Evolutionary conservation across 345 rosid genomes (phyloP).

Genomic region (Luvunga scandens): DNA sequence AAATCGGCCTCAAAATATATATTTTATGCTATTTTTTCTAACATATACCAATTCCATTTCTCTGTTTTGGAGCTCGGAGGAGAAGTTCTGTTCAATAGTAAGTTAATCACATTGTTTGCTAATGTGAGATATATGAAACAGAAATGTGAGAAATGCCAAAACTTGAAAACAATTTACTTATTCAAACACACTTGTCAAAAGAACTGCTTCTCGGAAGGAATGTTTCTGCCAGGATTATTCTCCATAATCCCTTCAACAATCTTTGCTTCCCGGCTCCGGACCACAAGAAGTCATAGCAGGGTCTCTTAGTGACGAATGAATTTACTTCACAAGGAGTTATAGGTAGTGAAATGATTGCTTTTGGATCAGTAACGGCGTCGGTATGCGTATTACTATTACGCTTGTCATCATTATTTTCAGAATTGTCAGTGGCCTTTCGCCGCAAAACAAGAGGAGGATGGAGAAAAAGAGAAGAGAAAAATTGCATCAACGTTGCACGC

Average conservation of each 20-base stretch:
- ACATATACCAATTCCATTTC: slow-evolving; percentile 38
- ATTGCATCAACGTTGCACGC: slow-evolving; percentile 69
- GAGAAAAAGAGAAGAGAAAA: slow-evolving; percentile 84
- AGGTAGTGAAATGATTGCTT: slow-evolving; percentile 44
- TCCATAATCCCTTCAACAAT: slow-evolving; percentile 50
- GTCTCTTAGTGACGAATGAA: slow-evolving; percentile 39
- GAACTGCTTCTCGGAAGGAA: slow-evolving; percentile 51
- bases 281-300: slow-evolving; percentile 81
- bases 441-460: slow-evolving; percentile 73
- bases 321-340: slow-evolving; percentile 84
- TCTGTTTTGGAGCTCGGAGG: slow-evolving; percentile 61
- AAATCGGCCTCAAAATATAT: no score
- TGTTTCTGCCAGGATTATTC: slow-evolving; percentile 69
- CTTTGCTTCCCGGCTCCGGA: slow-evolving; percentile 53
- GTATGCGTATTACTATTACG: no score
- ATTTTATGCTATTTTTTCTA: no score
- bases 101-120: no score
- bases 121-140: slow-evolving; percentile 6
- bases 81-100: slow-evolving; percentile 37
- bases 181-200: slow-evolving; percentile 56
- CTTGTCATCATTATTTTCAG: no score
- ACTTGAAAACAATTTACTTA: no score
- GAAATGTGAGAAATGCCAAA: neutral
- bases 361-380: slow-evolving; percentile 45
- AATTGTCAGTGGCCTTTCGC: slow-evolving; percentile 47